Evolutionary conservation across 2,329 filamentous ascomycete genomes (phyloP), one percentile per base, ranked within the genome.

Genomic region (Fusarium kyushuense): DNA sequence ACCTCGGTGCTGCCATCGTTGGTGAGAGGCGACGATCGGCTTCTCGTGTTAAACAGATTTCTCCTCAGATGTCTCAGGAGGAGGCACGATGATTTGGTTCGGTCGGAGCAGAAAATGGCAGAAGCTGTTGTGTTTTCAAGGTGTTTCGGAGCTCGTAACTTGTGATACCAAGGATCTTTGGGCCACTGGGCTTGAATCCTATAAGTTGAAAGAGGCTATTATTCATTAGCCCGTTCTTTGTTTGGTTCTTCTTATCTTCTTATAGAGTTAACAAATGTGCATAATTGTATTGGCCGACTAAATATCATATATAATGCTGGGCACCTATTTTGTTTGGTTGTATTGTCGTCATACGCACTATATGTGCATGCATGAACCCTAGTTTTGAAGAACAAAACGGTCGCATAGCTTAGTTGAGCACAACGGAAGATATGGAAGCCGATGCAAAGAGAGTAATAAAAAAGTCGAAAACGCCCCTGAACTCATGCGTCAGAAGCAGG

Each of bases 1-100:
- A 89, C 71, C 51, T 80, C 12, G 74, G 66, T 2, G 73, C 78
- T 23, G 63, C 70, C 23, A 38, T 71, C 38, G 27, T 68, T 23
- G 66, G 67, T 19, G 48, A 54, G 30, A 57, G 58, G 41, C 63
- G 61, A 29, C 67, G 63, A 29, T 72, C 55, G 43, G 55, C 45
- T 30, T 29, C 47, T 30, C 58, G 58, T 27, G 32, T 23, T 4
- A 70, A 75, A 64, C 52, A 65, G 33, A 57, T 74, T 7, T 74
- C 71, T 16, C 72, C 72, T 4, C 72, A 71, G 40, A 73, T 74
- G 72, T 60, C 70, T 45, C 61, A 73, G 19, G 59, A 65, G 42
- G 71, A 75, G 40, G 47, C 51, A 35, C 47, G 56, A 54, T 59
- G 21, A 51, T 36, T n/a, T 36, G 25, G 9, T 27, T 38, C 38